Evolutionary conservation across 2,329 filamentous ascomycete genomes (phyloP), one percentile per base, ranked within the genome.

Genomic region (Zasmidium cellare): DNA sequence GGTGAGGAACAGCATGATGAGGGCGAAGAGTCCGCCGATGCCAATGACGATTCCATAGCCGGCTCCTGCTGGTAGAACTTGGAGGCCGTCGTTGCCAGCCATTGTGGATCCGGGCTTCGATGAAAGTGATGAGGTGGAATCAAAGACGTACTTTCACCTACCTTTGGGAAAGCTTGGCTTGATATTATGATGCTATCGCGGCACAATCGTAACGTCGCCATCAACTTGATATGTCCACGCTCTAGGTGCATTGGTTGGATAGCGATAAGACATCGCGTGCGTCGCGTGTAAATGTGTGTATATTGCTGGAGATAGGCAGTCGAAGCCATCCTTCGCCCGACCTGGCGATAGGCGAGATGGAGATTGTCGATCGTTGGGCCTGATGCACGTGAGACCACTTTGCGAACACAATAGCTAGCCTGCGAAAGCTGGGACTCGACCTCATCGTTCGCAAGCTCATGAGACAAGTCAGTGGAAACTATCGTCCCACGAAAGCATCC

Each of bases 1-100:
- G 11, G 69, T 71, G 23, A 71, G 66, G 14, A 60, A 60, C 2
- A 71, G 53, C 69, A 71, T 71, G 54, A 76, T 69, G 53, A 71
- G 67, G 63, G 89, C 87, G 75, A 92, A 92, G 25, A 83, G 80
- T 65, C 88, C 84, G 11, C 89, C 89, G 22, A 92, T 76, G 19
- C 89, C 89, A 35, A 92, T 78, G 53, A 92, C 84, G 65, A 92
- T 86, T 68, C 87, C 89, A 59, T 69, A 69, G 48, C 65, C 63
- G 16, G 55, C 61, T 19, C 57, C 59, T 23, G 61, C 46, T 19
- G 63, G 54, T 9, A 65, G 54, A 2, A 65, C 63, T 52, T 58
- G 46, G 38, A 65, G 54, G 1, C 59, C 63, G 38, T 60, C 51
- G 41, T 56, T 19, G 11, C 14, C 35, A 7, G 51, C 50, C 56